Evolutionary conservation across 768 basidiomycete genomes (phyloP), one percentile per base, ranked within the genome.

Genomic region (Scleroderma bovista): DNA sequence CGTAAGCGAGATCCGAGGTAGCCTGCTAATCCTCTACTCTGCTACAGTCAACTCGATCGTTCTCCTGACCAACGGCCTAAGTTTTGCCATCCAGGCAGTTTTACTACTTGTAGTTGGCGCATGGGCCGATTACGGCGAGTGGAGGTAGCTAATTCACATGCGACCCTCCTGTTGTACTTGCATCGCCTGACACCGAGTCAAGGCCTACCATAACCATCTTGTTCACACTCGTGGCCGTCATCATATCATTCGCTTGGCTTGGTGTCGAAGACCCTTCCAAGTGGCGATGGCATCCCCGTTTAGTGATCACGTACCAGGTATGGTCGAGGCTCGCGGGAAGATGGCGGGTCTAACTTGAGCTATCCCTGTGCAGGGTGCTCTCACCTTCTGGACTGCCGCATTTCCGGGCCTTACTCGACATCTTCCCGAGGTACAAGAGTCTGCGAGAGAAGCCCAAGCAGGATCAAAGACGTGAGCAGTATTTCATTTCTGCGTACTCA

Each of bases 361-460:
- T 44, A 6, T 10, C 37, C 9, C 20, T 23, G 6, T 19, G 0
- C 50, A 85, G 79, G 79, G 84, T 48, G 71, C 83, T 26, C 63
- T 88, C 48, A 88, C 87, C 0, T 90, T 89, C 65, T 90, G 86
- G 86, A 86, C 84, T 0, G 88, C 88, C 12, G 87, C 88, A 12
- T 88, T 90, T 61, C 86, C 87, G 1, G 86, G 84, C 16, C 72
- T 90, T 15, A 82, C 83, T 20, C 75, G 79, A 9, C 78, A 88
- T 61, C 74, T 88, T 23, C 81, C 84, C 0, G 80, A 86, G 57
- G 78, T 89, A n/a, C 72, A 77, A 53, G 63, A 72, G 44, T 86
- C 83, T 2, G 66, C 72, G 5, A 50, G 48, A 3, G 64, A 74
- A 43, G 71, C 69, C 2, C 64, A 66, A 37, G 48, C 60, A 8